phyloP scores from a whole-genome alignment of 768 basidiomycete species.

The Lactarius tabidus region DNA sequence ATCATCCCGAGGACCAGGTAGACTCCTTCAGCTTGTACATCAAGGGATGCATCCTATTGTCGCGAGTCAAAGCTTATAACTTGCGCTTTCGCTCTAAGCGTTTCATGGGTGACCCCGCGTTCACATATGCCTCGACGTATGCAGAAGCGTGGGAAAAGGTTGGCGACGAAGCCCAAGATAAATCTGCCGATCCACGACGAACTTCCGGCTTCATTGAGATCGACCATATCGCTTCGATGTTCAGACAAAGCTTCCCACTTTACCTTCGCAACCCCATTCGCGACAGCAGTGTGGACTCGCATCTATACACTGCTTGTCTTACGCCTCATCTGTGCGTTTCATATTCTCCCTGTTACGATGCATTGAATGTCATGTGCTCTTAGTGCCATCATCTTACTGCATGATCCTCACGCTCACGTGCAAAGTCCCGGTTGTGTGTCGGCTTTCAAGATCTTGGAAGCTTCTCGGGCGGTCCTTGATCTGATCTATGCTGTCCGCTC shows the following conservation, averaged over 20 bases:
- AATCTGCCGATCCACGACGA: constrained; percentile 30
- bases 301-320: constrained; percentile 28
- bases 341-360: constrained; percentile 31
- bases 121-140: constrained; percentile 33
- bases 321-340: constrained; percentile 31
- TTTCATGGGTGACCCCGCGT: constrained; percentile 52
- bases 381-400: constrained; percentile 66
- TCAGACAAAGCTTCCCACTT: constrained; percentile 29
- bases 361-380: constrained; percentile 1
- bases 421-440: constrained; percentile 57
- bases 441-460: constrained; percentile 61
- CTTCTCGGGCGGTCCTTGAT: constrained; percentile 63
- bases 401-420: constrained; percentile 71
- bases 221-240: constrained; percentile 30
- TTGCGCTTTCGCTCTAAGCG: constrained; percentile 58
- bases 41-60: constrained; percentile 64
- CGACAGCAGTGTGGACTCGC: constrained; percentile 40
- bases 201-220: constrained; percentile 32
- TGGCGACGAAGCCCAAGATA: constrained; percentile 6
- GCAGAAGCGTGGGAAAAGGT: constrained; percentile 21
- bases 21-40: constrained; percentile 72
- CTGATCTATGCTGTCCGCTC: constrained; percentile 62
- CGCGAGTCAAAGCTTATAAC: constrained; percentile 59
- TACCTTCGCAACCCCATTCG: constrained; percentile 36
- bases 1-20: constrained; percentile 56